A percentile compares a stretch with the other conserved stretches of the same genome.
Evolutionary conservation across 2,329 filamentous ascomycete species (phyloP).

Genomic region (Pleurostoma richardsiae): DNA sequence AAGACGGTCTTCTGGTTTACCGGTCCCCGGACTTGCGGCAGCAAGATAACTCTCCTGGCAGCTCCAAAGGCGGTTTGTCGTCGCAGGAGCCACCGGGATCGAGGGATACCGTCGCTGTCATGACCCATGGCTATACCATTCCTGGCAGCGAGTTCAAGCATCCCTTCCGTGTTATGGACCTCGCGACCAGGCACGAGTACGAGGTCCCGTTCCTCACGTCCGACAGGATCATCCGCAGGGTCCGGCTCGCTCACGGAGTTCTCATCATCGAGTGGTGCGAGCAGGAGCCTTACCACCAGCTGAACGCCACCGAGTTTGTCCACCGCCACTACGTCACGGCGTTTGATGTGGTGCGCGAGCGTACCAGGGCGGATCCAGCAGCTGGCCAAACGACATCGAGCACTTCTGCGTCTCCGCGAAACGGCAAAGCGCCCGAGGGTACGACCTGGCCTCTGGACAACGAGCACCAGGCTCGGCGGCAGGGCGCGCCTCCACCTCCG

Average conservation of each 20-base stretch:
- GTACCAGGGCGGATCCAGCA: too few relatives aligned
- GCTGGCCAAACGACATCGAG: not conserved
- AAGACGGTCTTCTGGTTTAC: constrained; percentile 53
- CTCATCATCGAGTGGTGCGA: constrained; percentile 63
- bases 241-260: constrained; percentile 47
- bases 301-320: constrained; percentile 44
- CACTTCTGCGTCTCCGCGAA: not conserved
- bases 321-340: constrained; percentile 56
- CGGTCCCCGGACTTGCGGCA: constrained; percentile 8
- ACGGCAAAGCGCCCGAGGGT: too few relatives aligned
- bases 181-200: constrained; percentile 35
- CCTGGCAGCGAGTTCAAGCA: constrained; percentile 2
- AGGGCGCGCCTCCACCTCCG: not conserved
- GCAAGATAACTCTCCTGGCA: too few relatives aligned
- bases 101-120: too few relatives aligned
- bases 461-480: too few relatives aligned
- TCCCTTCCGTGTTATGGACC: constrained; percentile 42
- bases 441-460: too few relatives aligned
- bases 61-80: too few relatives aligned
- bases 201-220: constrained; percentile 45
- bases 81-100: too few relatives aligned
- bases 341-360: constrained; percentile 38
- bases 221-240: constrained; percentile 46
- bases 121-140: too few relatives aligned
- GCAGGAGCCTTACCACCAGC: constrained; percentile 40